phyloP scores from a whole-genome alignment of 805 yeast species.

The Teunomyces lycoperdinae region DNA sequence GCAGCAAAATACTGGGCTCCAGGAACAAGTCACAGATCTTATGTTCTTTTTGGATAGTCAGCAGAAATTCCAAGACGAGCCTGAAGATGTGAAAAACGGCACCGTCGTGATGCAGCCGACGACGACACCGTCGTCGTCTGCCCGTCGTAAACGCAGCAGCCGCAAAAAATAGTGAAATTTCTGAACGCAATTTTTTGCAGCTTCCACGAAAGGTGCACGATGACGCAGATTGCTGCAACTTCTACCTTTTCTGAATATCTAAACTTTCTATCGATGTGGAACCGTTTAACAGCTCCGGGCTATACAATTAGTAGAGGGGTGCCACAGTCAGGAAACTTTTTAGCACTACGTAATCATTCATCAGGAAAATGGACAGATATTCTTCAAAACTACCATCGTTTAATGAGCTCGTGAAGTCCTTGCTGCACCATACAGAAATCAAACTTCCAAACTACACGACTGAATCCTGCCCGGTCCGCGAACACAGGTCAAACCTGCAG shows the following conservation, averaged over 20 bases:
- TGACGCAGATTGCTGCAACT: constrained; percentile 2
- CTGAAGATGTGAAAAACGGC: constrained; percentile 73
- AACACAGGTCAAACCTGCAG: too few species aligned
- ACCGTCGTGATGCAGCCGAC: constrained; percentile 46
- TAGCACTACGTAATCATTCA: neutral
- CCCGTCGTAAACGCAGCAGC: too few species aligned
- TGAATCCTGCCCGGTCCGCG: neutral
- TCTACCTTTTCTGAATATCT: neutral
- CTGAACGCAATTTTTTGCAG: neutral
- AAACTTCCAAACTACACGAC: neutral
- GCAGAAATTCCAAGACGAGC: constrained; percentile 67
- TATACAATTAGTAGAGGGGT: neutral
- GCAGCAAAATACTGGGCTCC: constrained; percentile 45
- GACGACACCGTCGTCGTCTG: constrained; percentile 6
- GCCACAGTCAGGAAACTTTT: too few species aligned
- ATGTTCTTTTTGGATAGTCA: constrained; percentile 78
- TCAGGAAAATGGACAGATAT: neutral
- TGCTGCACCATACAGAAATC: neutral
- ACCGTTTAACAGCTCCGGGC: neutral
- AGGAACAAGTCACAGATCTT: constrained; percentile 68
- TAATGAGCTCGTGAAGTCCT: neutral
- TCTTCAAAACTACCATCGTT: constrained; percentile 1
- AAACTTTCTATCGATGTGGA: constrained; percentile 1
- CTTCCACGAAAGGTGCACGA: neutral
- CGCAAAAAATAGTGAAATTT: neutral